A percentile compares a stretch with the other conserved stretches of the same genome.
Conservation (phyloP, 1,284 basidiomycete species). For the Fomitopsis palustris region DNA sequence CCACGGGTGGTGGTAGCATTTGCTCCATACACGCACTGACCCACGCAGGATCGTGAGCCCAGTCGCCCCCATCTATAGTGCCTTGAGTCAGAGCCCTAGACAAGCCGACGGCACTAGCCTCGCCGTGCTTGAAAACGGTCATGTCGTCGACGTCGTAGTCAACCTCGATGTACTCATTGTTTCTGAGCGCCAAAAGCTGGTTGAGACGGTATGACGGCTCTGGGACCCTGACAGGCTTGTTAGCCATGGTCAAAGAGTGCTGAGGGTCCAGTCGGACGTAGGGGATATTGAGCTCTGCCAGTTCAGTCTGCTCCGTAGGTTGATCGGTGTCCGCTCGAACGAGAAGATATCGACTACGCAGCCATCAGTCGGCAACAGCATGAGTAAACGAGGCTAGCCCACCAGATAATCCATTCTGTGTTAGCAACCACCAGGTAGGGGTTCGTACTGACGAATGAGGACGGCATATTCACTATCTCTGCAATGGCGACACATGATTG, state of each 20-base stretch:
- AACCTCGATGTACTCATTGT: conserved; percentile 34
- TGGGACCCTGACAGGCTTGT: conserved; percentile 43
- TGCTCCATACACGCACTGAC: conserved; percentile 39
- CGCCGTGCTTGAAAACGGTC: conserved; percentile 33
- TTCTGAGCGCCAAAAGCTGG: conserved; percentile 38
- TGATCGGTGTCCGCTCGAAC: conserved; percentile 30
- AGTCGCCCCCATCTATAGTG: conserved; percentile 34
- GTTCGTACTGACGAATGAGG: conserved; percentile 41
- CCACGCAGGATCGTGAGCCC: conserved; percentile 52
- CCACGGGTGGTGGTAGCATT: conserved; percentile 50
- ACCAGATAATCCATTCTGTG: conserved; percentile 66
- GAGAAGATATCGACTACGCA: conserved; percentile 54
- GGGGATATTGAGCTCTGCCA: conserved; percentile 23
- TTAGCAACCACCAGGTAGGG: conserved; percentile 56
- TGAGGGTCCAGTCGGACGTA: conserved; percentile 41
- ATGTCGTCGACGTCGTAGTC: conserved; percentile 48
- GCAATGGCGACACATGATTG: conserved; percentile 51
- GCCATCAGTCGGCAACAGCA: neutral
- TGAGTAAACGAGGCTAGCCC: conserved; percentile 18
- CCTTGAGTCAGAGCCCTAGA: conserved; percentile 2
- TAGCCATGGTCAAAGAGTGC: conserved; percentile 19
- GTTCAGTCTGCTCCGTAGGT: neutral
- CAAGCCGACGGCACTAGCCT: neutral
- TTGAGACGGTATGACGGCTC: conserved; percentile 49
- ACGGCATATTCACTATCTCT: conserved; percentile 56